phyloP scores from a whole-genome alignment of 2,329 filamentous ascomycete genomes.

The Lasiodiplodia gonubiensis region DNA sequence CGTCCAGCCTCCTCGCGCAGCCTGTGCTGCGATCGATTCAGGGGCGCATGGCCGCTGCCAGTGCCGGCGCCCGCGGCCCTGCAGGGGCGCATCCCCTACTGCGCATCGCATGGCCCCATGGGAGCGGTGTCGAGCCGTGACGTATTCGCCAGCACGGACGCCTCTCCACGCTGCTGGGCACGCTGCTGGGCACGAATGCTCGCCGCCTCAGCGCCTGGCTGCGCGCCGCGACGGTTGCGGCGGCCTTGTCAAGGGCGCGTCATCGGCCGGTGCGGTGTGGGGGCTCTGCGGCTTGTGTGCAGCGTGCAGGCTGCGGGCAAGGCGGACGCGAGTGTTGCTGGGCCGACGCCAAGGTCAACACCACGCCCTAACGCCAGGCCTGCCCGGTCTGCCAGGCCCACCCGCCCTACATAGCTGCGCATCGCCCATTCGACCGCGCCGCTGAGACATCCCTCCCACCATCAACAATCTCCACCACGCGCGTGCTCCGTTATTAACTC shows the following conservation, averaged over 20 bases:
- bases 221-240: not conserved
- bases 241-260: conserved; percentile 4
- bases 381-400: conserved; percentile 13
- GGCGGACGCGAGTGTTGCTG: conserved; percentile 30
- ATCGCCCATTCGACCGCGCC: conserved; percentile 25
- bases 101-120: not conserved
- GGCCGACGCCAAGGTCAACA: conserved; percentile 25
- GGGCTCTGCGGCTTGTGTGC: conserved; percentile 12
- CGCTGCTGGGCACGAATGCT: conserved; percentile 11
- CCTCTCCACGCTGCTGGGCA: not conserved
- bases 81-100: not conserved
- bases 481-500: conserved; percentile 25
- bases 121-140: conserved; percentile 23
- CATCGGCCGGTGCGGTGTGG: conserved; percentile 9
- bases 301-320: conserved; percentile 5
- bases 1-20: not conserved
- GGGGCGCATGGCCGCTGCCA: not conserved
- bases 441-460: conserved; percentile 21
- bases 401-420: conserved; percentile 25
- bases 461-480: conserved; percentile 28
- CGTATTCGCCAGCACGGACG: conserved; percentile 23
- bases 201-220: not conserved
- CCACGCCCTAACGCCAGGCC: conserved; percentile 15
- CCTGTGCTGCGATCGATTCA: conserved; percentile 8
- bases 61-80: conserved; percentile 1